Evolutionary conservation across 1,139 yeast species (phyloP), one percentile per base, ranked within the genome.

Genomic region (Protomyces gravidus): DNA sequence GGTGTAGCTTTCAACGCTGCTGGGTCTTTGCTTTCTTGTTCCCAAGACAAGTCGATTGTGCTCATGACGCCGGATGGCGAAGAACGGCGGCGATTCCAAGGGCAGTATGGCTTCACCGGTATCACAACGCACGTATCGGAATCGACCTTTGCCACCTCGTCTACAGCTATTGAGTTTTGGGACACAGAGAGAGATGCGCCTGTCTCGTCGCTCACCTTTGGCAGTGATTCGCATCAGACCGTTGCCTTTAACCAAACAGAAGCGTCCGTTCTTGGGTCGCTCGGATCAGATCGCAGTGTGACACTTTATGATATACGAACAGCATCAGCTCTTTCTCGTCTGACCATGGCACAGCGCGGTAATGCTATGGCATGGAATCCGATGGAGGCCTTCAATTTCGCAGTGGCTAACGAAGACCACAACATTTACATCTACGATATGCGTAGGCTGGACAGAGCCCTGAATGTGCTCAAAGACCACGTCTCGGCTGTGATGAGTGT

Each of bases 351-450:
- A 28, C 77, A 92, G 79, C 80, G 95, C 68, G 87, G 94, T 25
- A 94, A 94, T 72, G 80, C 94, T 49, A 78, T 94, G 32, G 80
- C 90, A 60, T 94, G 97, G 97, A 92, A 94, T 72, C 99, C 99
- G 3, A 88, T 92, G 86, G 97, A 92, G 73, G 96, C 98, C 1
- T 92, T 83, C 74, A 84, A 86, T 69, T 90, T 94, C 74, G 97
- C 92, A 19, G 82, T 88, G 55, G 98, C 89, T 1, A 83, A 83
- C 69, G 99, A 94, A 74, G 98, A 94, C 75, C 97, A 92, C 73
- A 94, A 94, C 70, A 85, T 86, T 9, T 94, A 94, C 71, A 80
- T 86, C 61, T 94, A 96, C 82, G 99, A 94, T 73, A 92, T 94
- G 97, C 80, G 99, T 69, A 87, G 89, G 69, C 77, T 94, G 79